Conservation (phyloP, 345 rosid genomes). For the Corchorus capsularis region DNA sequence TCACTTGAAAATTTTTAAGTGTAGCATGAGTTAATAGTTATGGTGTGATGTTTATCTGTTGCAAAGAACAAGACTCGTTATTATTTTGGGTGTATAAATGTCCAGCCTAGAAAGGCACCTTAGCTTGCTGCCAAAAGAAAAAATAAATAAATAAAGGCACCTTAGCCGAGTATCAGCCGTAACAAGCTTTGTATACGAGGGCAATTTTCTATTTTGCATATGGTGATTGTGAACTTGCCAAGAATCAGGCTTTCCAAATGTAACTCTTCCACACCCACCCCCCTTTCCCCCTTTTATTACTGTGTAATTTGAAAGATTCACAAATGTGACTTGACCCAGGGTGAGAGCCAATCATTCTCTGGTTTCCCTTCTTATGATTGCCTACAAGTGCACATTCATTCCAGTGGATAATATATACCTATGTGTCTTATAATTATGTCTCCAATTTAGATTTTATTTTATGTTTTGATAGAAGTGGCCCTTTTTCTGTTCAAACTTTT, state of each 20-base stretch:
- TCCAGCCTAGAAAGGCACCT: background rate
- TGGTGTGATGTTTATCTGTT: background rate
- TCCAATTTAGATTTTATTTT: too few relatives aligned
- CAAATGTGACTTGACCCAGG: background rate
- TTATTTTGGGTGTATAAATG: slow-evolving; percentile 3
- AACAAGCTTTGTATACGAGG: too few relatives aligned
- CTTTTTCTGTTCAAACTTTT: background rate
- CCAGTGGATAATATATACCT: too few relatives aligned
- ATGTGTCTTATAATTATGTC: too few relatives aligned
- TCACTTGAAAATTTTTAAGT: slow-evolving; percentile 1
- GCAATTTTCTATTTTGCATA: background rate
- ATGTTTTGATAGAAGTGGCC: too few relatives aligned
- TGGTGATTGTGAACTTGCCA: background rate
- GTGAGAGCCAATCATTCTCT: background rate
- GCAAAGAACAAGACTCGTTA: background rate
- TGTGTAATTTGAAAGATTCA: background rate
- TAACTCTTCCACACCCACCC: background rate
- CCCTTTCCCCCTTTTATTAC: too few relatives aligned
- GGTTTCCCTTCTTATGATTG: too few relatives aligned
- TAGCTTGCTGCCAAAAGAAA: background rate
- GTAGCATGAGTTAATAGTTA: background rate
- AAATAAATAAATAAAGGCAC: background rate
- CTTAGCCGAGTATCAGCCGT: too few relatives aligned
- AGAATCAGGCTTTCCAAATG: background rate
- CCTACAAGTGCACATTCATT: too few relatives aligned